Evolutionary conservation across 192 early-diverging fungal genomes (phyloP).

Genomic region (Coemansia sp.): DNA sequence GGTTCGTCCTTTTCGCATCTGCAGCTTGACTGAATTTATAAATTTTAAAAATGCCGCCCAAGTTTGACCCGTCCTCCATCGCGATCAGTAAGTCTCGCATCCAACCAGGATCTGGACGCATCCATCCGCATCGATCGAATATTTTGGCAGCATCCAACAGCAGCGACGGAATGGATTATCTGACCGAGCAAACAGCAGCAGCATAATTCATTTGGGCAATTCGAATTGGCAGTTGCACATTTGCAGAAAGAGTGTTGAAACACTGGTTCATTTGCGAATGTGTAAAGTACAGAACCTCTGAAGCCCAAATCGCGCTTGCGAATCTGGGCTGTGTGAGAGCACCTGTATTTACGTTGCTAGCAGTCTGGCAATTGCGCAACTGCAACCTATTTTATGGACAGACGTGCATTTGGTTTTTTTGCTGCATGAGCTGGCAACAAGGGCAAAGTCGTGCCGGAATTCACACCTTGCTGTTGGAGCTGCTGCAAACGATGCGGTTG

Average conservation of each 20-base stretch:
- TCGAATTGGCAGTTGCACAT: background rate
- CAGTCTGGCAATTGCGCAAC: background rate
- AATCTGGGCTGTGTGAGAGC: no score
- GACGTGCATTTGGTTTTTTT: background rate
- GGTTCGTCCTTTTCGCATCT: slow-evolving; percentile 4
- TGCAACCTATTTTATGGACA: background rate
- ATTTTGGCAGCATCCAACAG: background rate
- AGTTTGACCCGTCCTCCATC: slow-evolving; percentile 81
- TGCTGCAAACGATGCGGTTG: no score
- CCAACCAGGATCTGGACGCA: slow-evolving; percentile 14
- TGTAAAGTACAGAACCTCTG: no score
- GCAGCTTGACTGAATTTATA: slow-evolving; percentile 43
- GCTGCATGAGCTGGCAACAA: no score
- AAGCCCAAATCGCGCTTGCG: no score
- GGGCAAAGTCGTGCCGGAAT: no score
- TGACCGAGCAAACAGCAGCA: background rate
- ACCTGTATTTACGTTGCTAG: background rate
- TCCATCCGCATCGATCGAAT: slow-evolving; percentile 12
- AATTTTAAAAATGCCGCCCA: slow-evolving; percentile 73
- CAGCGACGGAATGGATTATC: background rate
- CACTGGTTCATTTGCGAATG: background rate
- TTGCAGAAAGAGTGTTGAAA: background rate
- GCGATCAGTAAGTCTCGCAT: slow-evolving; percentile 58
- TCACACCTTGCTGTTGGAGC: no score
- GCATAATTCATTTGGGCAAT: background rate